These are phyloP conservation scores for Nigrograna mackinnonii DNA, from an alignment of 2,329 filamentous ascomycete species.

Conservation along the genomic window DNA sequence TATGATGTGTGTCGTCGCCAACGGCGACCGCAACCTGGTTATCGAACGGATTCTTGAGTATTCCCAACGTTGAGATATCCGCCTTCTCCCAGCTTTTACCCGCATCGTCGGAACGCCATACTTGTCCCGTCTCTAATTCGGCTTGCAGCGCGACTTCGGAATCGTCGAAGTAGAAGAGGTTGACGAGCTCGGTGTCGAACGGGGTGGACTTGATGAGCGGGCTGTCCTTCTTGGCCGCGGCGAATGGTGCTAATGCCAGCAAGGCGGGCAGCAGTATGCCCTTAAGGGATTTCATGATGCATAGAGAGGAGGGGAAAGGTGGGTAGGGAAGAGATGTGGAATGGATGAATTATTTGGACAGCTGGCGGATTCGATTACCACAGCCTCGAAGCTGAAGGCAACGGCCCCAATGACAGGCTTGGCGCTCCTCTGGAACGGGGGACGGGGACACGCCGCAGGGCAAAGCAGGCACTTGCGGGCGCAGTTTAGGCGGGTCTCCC, in stretches of 20 bases:
- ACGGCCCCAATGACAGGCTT: conserved; percentile 24
- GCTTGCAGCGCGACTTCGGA: conserved; percentile 80
- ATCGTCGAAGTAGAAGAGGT: conserved; percentile 88
- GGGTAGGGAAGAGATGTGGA: conserved; percentile 10
- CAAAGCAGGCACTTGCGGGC: no score
- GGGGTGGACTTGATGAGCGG: conserved; percentile 68
- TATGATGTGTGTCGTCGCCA: conserved; percentile 74
- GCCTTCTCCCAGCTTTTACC: conserved; percentile 76
- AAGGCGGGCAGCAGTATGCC: conserved; percentile 54
- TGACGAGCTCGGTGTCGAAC: conserved; percentile 68
- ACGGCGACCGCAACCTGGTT: conserved; percentile 78
- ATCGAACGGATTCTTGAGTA: conserved; percentile 80
- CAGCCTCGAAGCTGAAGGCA: conserved; percentile 37
- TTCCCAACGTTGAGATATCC: conserved; percentile 62
- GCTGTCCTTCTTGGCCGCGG: conserved; percentile 58
- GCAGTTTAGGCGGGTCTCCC: no score
- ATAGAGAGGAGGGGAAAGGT: conserved; percentile 29
- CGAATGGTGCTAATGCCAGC: conserved; percentile 46
- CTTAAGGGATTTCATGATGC: conserved; percentile 43
- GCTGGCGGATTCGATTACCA: conserved; percentile 35
- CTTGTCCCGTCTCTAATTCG: conserved; percentile 64
- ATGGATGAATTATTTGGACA: conserved; percentile 28
- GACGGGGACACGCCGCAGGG: no score
- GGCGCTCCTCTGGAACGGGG: conserved; percentile 12
- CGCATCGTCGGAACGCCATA: conserved; percentile 80